Evolutionary conservation across 2,329 filamentous ascomycete genomes (phyloP).

Genomic region (Sporothrix pallida): DNA sequence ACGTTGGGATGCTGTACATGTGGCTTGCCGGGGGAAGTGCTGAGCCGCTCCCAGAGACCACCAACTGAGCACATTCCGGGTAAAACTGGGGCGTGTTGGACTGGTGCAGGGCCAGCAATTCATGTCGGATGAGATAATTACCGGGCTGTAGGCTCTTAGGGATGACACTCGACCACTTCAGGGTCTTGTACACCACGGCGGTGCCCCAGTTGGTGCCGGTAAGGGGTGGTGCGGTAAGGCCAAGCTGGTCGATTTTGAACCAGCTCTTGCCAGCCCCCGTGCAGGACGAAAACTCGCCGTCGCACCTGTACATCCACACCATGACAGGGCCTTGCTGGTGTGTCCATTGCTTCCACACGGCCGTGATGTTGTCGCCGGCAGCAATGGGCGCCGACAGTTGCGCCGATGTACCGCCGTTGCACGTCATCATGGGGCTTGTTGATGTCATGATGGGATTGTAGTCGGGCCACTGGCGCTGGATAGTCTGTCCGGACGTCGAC

Average conservation of each 20-base stretch:
- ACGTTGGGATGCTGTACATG: constrained; percentile 54
- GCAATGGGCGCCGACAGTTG: constrained; percentile 52
- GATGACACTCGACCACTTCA: constrained; percentile 57
- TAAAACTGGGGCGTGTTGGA: constrained; percentile 59
- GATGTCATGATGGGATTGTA: constrained; percentile 61
- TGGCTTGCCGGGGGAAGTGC: constrained; percentile 50
- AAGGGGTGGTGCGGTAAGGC: constrained; percentile 40
- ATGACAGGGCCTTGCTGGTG: constrained; percentile 65
- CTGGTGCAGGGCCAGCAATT: constrained; percentile 62
- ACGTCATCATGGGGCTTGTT: constrained; percentile 57
- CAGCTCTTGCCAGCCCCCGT: constrained; percentile 59
- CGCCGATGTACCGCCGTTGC: constrained; percentile 60
- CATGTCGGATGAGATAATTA: constrained; percentile 62
- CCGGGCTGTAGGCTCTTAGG: constrained; percentile 56
- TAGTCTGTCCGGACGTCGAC: constrained; percentile 54
- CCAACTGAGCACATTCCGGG: constrained; percentile 61
- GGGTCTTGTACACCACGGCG: constrained; percentile 51
- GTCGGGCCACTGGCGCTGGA: constrained; percentile 61
- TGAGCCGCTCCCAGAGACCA: constrained; percentile 55
- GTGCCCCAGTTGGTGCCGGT: constrained; percentile 52
- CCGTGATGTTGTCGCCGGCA: constrained; percentile 56
- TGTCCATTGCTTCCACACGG: constrained; percentile 63
- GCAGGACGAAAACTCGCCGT: constrained; percentile 51
- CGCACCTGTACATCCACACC: constrained; percentile 62
- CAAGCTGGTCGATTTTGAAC: constrained; percentile 65